These are phyloP conservation scores for Spizellomyces sp. DNA, from an alignment of 192 early-diverging fungal genomes.

Conservation along the genomic window DNA sequence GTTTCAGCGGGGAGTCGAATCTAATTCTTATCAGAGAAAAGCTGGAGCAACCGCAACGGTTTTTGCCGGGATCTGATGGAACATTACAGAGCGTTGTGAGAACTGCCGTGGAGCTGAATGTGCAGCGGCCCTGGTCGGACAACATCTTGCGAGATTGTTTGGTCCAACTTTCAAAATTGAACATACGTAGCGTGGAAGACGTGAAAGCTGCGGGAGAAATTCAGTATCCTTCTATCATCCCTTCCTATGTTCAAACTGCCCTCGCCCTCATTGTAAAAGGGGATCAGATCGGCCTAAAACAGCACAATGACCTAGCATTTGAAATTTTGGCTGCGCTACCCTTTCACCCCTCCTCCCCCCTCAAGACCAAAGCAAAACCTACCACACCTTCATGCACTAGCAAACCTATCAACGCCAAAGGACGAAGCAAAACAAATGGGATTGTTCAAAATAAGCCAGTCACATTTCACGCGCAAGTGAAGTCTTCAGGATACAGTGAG, in stretches of 20 bases:
- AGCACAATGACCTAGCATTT: conserved; percentile 2
- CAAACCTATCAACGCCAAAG: not conserved
- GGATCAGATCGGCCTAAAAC: not conserved
- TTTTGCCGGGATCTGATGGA: not conserved
- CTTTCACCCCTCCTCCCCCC: conserved; percentile 10
- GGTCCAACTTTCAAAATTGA: conserved; percentile 7
- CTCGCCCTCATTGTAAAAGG: not conserved
- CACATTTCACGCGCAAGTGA: conserved; percentile 47
- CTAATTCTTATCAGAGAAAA: not conserved
- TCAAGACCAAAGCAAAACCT: conserved; percentile 8
- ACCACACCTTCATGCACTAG: too few relatives aligned
- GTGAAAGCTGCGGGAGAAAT: not conserved
- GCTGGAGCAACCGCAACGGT: too few relatives aligned
- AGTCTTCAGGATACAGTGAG: conserved; percentile 44
- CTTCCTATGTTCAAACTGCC: conserved; percentile 26
- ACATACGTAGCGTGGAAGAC: conserved; percentile 17
- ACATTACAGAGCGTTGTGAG: conserved; percentile 13
- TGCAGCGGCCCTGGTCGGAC: conserved; percentile 21
- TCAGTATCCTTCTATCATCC: conserved; percentile 6
- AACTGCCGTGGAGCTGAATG: conserved; percentile 6
- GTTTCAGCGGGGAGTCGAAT: not conserved
- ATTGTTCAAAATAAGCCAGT: conserved; percentile 37
- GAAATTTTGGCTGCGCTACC: not conserved
- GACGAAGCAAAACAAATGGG: not conserved
- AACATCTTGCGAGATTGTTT: conserved; percentile 27